These are phyloP conservation scores for Aspergillus quadricinctus DNA, from an alignment of 2,329 filamentous ascomycete species.

Conservation along the genomic window DNA sequence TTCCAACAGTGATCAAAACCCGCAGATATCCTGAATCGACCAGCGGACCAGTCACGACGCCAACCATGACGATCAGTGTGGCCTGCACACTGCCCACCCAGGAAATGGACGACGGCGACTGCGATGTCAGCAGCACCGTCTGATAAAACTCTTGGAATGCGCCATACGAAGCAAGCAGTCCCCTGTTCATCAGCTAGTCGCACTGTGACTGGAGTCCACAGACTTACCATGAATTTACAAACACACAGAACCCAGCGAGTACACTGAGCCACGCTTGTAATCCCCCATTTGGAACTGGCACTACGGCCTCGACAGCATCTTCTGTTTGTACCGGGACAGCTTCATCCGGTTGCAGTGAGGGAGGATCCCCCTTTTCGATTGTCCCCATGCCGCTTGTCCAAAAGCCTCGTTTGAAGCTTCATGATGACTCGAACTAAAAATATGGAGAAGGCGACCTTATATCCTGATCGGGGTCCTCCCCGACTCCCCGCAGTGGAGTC, in stretches of 20 bases:
- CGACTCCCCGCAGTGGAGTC: neutral
- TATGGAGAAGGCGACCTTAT: neutral
- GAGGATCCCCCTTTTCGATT: neutral
- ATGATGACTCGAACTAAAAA: neutral
- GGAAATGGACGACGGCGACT: conserved; percentile 42
- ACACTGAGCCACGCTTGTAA: conserved; percentile 28
- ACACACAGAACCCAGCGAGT: conserved; percentile 28
- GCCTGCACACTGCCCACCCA: conserved; percentile 47
- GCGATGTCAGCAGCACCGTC: conserved; percentile 28
- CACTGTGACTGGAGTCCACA: neutral
- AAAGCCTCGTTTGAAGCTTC: no score
- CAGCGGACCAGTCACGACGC: conserved; percentile 47
- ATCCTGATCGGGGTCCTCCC: neutral
- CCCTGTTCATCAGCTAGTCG: conserved; percentile 18
- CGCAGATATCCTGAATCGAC: conserved; percentile 46
- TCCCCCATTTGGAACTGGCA: conserved; percentile 20
- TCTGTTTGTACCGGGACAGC: neutral
- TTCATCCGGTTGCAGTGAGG: neutral
- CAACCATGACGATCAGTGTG: conserved; percentile 45
- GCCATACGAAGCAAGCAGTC: conserved; percentile 45
- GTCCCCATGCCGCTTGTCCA: neutral
- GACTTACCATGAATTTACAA: conserved; percentile 30
- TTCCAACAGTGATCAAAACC: conserved; percentile 37
- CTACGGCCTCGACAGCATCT: neutral
- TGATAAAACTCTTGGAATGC: conserved; percentile 49